phyloP scores from a whole-genome alignment of 345 rosid genomes.

The Salix udensis region DNA sequence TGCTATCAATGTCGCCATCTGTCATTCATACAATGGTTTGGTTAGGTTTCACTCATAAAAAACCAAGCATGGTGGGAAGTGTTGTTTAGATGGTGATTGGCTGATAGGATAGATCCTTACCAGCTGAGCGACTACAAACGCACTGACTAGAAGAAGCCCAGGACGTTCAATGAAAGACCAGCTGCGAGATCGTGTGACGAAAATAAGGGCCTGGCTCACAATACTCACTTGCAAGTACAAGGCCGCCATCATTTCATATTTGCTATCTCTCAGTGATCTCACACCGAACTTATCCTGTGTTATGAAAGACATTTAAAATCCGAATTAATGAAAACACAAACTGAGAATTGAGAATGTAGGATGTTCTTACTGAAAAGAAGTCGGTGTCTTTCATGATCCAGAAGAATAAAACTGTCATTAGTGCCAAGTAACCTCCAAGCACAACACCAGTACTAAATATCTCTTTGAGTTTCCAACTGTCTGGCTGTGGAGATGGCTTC shows the following conservation, averaged over 20 bases:
- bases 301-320: neutral
- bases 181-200: constrained; percentile 83
- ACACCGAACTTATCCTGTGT: constrained; percentile 61
- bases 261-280: constrained; percentile 26
- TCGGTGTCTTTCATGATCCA: constrained; percentile 71
- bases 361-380: constrained; percentile 60
- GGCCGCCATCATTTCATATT: constrained; percentile 67
- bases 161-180: constrained; percentile 85
- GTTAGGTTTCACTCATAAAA: neutral
- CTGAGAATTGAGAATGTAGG: neutral
- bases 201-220: constrained; percentile 83
- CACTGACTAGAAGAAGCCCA: constrained; percentile 55
- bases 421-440: constrained; percentile 78
- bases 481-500: constrained; percentile 87
- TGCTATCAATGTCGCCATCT: constrained; percentile 76
- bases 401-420: constrained; percentile 78
- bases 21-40: neutral
- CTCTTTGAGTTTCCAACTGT: constrained; percentile 85
- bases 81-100: neutral
- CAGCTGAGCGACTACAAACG: constrained; percentile 71
- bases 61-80: neutral
- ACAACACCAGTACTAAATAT: constrained; percentile 77
- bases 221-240: constrained; percentile 85
- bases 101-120: constrained; percentile 29
- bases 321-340: neutral